phyloP scores from a whole-genome alignment of 345 rosid species.

The Conringia planisiliqua region DNA sequence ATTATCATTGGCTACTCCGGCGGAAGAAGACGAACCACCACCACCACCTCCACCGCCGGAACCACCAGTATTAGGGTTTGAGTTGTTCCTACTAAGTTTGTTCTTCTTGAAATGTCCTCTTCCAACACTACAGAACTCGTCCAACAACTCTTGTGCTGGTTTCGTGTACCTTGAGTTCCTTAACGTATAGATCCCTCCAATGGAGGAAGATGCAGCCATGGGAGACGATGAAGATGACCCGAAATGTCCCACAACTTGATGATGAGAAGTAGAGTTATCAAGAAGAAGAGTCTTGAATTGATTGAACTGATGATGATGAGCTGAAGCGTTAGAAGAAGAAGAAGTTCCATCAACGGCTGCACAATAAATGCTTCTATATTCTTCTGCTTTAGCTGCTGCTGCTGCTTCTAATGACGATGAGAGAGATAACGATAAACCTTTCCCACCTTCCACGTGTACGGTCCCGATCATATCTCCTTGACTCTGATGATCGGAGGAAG shows the following conservation, averaged over 20 bases:
- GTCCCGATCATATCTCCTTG: constrained; percentile 39
- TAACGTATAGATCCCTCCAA: constrained; percentile 33
- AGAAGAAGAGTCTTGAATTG: constrained; percentile 31
- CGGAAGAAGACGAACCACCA: constrained; percentile 24
- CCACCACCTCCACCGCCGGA: not conserved
- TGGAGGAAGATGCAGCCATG: constrained; percentile 26
- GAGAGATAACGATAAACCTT: constrained; percentile 82
- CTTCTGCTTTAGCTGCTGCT: constrained; percentile 85
- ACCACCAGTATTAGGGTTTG: constrained; percentile 37
- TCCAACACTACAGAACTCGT: constrained; percentile 89
- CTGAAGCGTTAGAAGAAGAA: constrained; percentile 27
- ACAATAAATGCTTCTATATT: constrained; percentile 46
- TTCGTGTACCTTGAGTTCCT: constrained; percentile 61
- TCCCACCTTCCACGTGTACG: constrained; percentile 56
- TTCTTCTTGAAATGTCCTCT: constrained; percentile 43
- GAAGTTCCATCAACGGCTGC: constrained; percentile 37
- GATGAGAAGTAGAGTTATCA: constrained; percentile 35
- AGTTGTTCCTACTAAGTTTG: constrained; percentile 21
- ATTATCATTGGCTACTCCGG: constrained; percentile 34
- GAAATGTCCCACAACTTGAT: constrained; percentile 26
- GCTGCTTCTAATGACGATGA: constrained; percentile 77
- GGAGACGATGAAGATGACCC: constrained; percentile 43
- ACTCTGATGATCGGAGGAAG: constrained; percentile 32
- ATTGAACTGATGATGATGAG: constrained; percentile 23
- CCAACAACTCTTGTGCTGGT: constrained; percentile 82